Conservation (phyloP, 2,329 filamentous ascomycete species). For the Pseudovirgaria hyperparasitica region DNA sequence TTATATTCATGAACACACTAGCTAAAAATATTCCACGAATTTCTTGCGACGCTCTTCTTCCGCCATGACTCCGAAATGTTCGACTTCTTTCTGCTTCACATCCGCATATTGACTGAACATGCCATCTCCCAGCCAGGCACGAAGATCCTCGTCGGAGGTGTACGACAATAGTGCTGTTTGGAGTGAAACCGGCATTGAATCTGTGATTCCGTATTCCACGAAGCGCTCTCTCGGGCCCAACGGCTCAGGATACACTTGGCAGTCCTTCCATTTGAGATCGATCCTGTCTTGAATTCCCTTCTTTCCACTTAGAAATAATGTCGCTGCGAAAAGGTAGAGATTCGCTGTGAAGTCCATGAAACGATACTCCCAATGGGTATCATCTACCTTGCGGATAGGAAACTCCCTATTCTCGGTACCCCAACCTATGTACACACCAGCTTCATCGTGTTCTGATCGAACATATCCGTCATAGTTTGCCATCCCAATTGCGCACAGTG, state of each 20-base stretch:
- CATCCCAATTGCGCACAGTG: slow-evolving; percentile 2
- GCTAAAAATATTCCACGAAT: not conserved
- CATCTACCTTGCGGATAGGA: slow-evolving; percentile 2
- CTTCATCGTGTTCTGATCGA: not conserved
- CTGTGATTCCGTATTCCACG: not conserved
- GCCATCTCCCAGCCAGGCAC: not conserved
- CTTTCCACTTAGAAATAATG: not conserved
- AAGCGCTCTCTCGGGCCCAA: not conserved
- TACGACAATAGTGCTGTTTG: not conserved
- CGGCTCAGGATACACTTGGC: not conserved
- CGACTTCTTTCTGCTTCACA: not conserved
- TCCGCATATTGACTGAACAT: not conserved
- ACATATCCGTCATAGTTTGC: slow-evolving; percentile 1
- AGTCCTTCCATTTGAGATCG: too few species aligned
- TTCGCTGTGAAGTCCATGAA: slow-evolving; percentile 3
- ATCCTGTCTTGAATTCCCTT: not conserved
- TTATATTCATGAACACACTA: too few species aligned
- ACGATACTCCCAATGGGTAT: slow-evolving; percentile 2
- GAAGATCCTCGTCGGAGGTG: not conserved
- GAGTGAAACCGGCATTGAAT: not conserved
- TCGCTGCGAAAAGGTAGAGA: slow-evolving; percentile 1
- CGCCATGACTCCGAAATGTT: not conserved
- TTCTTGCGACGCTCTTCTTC: not conserved
- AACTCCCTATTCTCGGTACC: slow-evolving; percentile 4
- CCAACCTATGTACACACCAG: slow-evolving; percentile 1